Evolutionary conservation across 1,284 basidiomycete genomes (phyloP).

Genomic region (Coniophora puteana): DNA sequence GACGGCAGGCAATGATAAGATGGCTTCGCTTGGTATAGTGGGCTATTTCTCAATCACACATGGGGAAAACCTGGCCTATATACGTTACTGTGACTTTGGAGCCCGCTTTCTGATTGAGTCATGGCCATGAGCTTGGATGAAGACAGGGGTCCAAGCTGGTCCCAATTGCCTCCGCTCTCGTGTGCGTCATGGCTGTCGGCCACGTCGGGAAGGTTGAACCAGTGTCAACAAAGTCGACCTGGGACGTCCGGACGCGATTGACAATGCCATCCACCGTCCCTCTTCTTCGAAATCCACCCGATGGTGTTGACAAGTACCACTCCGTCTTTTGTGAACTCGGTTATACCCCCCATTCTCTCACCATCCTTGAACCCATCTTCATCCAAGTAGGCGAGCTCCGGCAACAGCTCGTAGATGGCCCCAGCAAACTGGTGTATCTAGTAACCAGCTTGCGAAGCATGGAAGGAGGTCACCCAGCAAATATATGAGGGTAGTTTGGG

Average conservation of each 20-base stretch:
- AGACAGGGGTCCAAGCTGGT: neutral
- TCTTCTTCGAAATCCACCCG: constrained; percentile 51
- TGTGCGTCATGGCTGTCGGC: no score
- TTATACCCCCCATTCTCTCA: constrained; percentile 53
- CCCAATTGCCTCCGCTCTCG: no score
- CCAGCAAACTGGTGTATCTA: constrained; percentile 34
- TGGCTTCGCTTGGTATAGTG: neutral
- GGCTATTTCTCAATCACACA: no score
- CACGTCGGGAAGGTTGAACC: no score
- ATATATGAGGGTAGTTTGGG: constrained; percentile 6
- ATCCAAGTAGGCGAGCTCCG: constrained; percentile 46
- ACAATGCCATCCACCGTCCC: no score
- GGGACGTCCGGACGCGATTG: no score
- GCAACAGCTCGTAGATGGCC: constrained; percentile 39
- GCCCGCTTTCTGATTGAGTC: neutral
- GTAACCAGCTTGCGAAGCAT: constrained; percentile 74
- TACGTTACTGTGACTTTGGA: no score
- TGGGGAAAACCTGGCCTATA: no score
- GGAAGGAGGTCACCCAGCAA: constrained; percentile 40
- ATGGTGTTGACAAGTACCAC: constrained; percentile 51
- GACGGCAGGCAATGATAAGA: constrained; percentile 14
- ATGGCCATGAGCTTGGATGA: constrained; percentile 1
- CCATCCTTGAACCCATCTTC: constrained; percentile 62
- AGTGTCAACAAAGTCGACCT: no score
- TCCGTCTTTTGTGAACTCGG: constrained; percentile 35